Evolutionary conservation across 2,329 filamentous ascomycete genomes (phyloP).

Genomic region (Periconia digitata): DNA sequence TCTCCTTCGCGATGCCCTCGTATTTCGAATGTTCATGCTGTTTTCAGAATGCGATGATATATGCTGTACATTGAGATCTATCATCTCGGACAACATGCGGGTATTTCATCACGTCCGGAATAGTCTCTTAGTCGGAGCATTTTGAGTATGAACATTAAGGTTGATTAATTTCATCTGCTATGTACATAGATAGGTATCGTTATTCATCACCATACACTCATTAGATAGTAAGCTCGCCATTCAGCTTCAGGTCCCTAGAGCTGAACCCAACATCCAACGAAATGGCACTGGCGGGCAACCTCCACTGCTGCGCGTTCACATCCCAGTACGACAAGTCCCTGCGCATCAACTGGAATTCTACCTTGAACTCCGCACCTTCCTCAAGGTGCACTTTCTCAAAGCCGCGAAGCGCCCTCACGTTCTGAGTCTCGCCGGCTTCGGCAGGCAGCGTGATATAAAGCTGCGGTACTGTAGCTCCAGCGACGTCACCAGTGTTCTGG

Average conservation of each 20-base stretch:
- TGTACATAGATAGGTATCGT: background rate
- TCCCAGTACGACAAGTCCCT: constrained; percentile 56
- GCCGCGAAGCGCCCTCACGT: constrained; percentile 45
- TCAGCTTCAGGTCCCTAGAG: constrained; percentile 22
- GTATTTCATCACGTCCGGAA: too few relatives aligned
- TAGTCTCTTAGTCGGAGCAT: too few relatives aligned
- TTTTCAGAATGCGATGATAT: too few relatives aligned
- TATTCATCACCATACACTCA: background rate
- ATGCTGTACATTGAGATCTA: too few relatives aligned
- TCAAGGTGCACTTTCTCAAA: constrained; percentile 55
- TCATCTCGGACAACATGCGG: too few relatives aligned
- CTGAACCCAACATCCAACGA: constrained; percentile 30
- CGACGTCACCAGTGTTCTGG: constrained; percentile 53
- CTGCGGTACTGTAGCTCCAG: constrained; percentile 56
- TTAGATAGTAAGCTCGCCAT: constrained; percentile 1
- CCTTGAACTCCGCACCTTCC: constrained; percentile 44
- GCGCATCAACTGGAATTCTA: constrained; percentile 51
- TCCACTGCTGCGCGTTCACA: constrained; percentile 47
- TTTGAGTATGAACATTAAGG: too few relatives aligned
- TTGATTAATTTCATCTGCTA: background rate
- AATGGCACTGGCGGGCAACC: constrained; percentile 27
- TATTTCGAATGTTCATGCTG: too few relatives aligned
- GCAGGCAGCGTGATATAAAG: constrained; percentile 56
- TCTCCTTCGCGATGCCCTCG: too few relatives aligned
- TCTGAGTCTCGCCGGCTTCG: constrained; percentile 42